Conservation (phyloP, 2,329 filamentous ascomycete species). For the Grosmannia huntii region DNA sequence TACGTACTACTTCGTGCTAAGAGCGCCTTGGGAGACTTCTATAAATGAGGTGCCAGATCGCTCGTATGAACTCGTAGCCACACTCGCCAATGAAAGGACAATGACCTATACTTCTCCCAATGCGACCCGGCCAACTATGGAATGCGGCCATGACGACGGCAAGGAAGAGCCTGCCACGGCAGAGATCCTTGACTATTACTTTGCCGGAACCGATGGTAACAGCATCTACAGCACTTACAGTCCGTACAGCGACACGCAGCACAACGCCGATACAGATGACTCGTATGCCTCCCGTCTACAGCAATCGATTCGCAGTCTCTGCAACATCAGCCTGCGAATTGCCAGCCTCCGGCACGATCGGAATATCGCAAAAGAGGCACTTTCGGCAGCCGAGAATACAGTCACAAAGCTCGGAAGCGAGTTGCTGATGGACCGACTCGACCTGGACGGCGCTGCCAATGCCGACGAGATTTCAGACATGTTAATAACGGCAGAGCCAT, state of each 20-base stretch:
- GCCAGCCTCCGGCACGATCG: constrained; percentile 1
- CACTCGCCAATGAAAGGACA: no score
- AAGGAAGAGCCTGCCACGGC: no score
- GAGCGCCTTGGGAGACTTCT: no score
- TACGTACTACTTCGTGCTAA: no score
- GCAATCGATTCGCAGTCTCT: neutral
- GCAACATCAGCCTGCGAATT: constrained; percentile 2
- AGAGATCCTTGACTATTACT: no score
- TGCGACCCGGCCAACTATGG: no score
- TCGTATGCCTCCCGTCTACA: neutral
- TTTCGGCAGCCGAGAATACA: neutral
- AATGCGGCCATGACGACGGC: no score
- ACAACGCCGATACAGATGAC: neutral
- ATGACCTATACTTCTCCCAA: no score
- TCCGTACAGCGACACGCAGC: neutral
- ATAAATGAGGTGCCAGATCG: no score
- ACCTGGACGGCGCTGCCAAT: neutral
- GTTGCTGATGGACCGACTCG: neutral
- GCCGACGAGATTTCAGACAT: neutral
- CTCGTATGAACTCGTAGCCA: no score
- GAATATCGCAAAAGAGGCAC: neutral
- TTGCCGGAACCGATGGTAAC: neutral
- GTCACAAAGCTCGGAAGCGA: neutral
- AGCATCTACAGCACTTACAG: constrained; percentile 4
- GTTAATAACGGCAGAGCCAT: neutral